Conservation (phyloP, 2,329 filamentous ascomycete species). For the Apiospora sp. region DNA sequence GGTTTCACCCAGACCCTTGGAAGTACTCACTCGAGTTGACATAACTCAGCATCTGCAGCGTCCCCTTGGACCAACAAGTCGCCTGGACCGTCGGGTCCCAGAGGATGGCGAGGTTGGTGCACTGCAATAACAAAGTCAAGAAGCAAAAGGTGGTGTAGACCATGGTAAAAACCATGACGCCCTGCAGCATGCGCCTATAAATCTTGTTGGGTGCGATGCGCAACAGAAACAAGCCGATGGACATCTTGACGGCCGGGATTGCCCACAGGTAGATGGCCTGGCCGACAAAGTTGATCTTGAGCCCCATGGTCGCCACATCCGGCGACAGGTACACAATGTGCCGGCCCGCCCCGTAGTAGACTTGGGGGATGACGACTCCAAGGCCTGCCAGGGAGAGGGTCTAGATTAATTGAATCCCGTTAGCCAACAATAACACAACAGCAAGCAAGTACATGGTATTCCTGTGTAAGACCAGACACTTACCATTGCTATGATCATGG, state of each 20-base stretch:
- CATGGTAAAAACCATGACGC: conserved; percentile 47
- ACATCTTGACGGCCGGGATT: conserved; percentile 52
- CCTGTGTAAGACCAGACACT: background rate
- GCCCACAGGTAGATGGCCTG: conserved; percentile 54
- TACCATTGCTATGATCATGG: conserved; percentile 22
- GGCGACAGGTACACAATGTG: conserved; percentile 52
- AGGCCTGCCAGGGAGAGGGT: conserved; percentile 47
- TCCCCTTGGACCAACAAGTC: conserved; percentile 51
- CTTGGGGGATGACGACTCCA: conserved; percentile 49
- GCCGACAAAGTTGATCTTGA: conserved; percentile 52
- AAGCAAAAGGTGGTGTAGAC: conserved; percentile 45
- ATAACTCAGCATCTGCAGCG: conserved; percentile 52
- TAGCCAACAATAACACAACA: background rate
- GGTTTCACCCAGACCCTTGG: background rate
- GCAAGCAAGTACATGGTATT: too few relatives aligned
- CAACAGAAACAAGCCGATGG: conserved; percentile 50
- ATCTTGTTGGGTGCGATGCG: conserved; percentile 48
- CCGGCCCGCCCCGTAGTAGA: conserved; percentile 53
- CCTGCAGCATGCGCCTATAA: conserved; percentile 46
- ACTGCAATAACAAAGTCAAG: conserved; percentile 57
- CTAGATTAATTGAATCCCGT: conserved; percentile 35
- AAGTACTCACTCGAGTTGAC: conserved; percentile 43
- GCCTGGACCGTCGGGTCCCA: conserved; percentile 52
- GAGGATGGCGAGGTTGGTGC: conserved; percentile 51
- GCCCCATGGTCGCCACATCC: conserved; percentile 44